Conservation (phyloP, 148 eudicot genomes). For the Fallopia convolvulus region DNA sequence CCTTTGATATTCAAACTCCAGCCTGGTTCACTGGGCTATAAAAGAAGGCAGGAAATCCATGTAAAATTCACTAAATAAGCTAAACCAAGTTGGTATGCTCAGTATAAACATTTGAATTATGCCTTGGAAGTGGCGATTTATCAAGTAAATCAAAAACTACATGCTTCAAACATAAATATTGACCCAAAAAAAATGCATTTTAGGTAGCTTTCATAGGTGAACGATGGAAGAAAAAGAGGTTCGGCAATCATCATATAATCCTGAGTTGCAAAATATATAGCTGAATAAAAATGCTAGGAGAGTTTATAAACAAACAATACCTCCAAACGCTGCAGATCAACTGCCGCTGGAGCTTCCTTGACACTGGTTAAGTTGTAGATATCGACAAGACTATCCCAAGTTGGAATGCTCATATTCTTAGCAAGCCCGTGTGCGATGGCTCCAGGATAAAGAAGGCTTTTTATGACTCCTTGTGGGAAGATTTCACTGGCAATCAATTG, state of each 20-base stretch:
- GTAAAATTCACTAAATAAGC: neutral
- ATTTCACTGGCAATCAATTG: conserved; percentile 82
- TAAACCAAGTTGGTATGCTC: neutral
- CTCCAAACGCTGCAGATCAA: conserved; percentile 91
- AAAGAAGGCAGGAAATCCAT: neutral
- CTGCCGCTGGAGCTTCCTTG: conserved; percentile 62
- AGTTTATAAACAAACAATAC: conserved; percentile 23
- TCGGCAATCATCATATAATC: neutral
- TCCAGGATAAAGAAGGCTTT: conserved; percentile 84
- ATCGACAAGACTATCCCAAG: conserved; percentile 54
- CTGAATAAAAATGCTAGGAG: neutral
- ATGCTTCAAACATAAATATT: neutral
- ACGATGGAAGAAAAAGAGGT: neutral
- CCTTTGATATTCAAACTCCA: neutral
- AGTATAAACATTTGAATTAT: neutral
- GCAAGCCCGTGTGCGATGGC: conserved; percentile 59
- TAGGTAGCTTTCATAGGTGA: neutral
- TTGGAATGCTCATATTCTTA: conserved; percentile 61
- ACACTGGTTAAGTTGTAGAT: conserved; percentile 69
- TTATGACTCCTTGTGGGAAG: conserved; percentile 59
- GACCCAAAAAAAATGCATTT: neutral
- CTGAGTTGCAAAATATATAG: neutral
- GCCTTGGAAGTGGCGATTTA: neutral
- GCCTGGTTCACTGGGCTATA: neutral
- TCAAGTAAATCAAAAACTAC: too few species aligned